These are phyloP conservation scores for Tetrastigma voinierianum DNA, from an alignment of 164 flowering plant species.

Conservation along the genomic window DNA sequence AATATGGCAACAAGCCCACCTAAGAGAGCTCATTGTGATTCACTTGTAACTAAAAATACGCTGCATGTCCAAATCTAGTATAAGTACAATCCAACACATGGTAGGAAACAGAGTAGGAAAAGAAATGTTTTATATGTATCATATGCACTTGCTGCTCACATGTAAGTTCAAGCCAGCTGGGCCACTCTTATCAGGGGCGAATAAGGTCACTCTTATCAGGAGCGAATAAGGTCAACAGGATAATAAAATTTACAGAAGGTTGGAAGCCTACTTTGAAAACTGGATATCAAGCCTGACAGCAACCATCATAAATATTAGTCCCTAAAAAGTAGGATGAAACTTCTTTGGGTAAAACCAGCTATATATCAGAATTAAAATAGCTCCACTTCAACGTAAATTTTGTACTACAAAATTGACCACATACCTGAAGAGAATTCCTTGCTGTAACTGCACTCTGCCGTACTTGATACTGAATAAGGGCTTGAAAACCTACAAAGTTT, in stretches of 20 bases:
- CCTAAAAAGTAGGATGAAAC: slow-evolving; percentile 40
- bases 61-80: slow-evolving; percentile 35
- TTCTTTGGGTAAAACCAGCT: neutral
- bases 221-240: neutral
- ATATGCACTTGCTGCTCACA: neutral
- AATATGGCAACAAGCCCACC: slow-evolving; percentile 41
- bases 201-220: too few species aligned
- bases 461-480: slow-evolving; percentile 81
- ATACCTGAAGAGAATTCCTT: slow-evolving; percentile 81
- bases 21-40: slow-evolving; percentile 92
- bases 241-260: neutral
- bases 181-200: neutral
- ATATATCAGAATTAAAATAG: slow-evolving; percentile 2
- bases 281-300: slow-evolving; percentile 98
- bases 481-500: slow-evolving; percentile 78
- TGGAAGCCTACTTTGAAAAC: slow-evolving; percentile 74
- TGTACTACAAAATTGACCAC: slow-evolving; percentile 3
- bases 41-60: slow-evolving; percentile 95
- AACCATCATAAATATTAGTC: slow-evolving; percentile 98
- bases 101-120: neutral
- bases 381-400: neutral
- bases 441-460: slow-evolving; percentile 84
- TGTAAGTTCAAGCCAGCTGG: neutral
- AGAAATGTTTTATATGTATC: neutral
- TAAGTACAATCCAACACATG: neutral